These are phyloP conservation scores for Trypanosoma platydactyli DNA, from an alignment of 208 protist species.

Conservation along the genomic window DNA sequence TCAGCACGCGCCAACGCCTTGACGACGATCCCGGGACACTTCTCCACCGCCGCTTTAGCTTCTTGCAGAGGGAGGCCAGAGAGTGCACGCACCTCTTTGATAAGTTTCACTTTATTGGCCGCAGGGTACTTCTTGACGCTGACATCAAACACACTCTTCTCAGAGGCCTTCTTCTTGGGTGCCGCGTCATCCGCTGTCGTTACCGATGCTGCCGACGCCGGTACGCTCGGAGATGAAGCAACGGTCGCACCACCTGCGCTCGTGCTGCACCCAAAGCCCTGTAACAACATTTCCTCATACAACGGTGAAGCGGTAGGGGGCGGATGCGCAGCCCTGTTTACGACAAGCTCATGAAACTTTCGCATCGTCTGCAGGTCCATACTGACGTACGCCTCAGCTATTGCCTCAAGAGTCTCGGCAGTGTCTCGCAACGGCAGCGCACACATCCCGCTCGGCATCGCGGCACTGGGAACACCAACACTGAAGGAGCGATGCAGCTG, in stretches of 20 bases:
- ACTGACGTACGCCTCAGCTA: constrained; percentile 67
- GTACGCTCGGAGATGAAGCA: background rate
- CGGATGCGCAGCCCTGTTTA: background rate
- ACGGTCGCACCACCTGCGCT: background rate
- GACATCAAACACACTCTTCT: constrained; percentile 35
- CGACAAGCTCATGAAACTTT: constrained; percentile 24
- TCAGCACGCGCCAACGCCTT: constrained; percentile 28
- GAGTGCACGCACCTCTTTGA: constrained; percentile 41
- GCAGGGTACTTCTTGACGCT: constrained; percentile 27
- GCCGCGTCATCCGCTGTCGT: constrained; percentile 6
- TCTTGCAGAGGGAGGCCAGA: constrained; percentile 31
- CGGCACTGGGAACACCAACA: constrained; percentile 38
- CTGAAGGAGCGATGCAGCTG: constrained; percentile 28
- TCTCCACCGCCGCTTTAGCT: constrained; percentile 37
- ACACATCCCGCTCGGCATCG: constrained; percentile 51
- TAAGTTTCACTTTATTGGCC: constrained; percentile 39
- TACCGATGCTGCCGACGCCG: background rate
- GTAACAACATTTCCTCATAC: constrained; percentile 23
- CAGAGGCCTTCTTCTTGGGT: constrained; percentile 18
- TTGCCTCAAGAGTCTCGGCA: constrained; percentile 48
- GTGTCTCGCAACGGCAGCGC: constrained; percentile 43
- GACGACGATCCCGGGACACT: constrained; percentile 31
- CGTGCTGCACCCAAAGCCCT: constrained; percentile 3
- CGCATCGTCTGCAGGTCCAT: constrained; percentile 64
- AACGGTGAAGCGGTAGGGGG: constrained; percentile 1